phyloP scores from a whole-genome alignment of 2,329 filamentous ascomycete genomes.

The Dryadomyces sulphureus region DNA sequence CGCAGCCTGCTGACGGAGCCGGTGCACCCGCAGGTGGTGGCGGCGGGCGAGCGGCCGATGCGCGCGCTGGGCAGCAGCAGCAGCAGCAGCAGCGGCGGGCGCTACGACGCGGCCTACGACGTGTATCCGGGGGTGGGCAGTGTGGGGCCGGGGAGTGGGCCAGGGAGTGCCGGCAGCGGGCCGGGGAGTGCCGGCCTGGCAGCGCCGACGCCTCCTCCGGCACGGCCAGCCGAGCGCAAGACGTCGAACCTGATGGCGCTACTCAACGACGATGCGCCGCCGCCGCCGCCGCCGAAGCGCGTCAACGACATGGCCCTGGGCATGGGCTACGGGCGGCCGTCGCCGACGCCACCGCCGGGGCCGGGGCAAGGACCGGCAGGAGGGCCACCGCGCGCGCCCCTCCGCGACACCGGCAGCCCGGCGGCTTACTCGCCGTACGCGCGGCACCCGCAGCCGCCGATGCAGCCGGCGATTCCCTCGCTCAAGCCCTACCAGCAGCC shows the following conservation, averaged over 20 bases:
- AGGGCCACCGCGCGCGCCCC: constrained; percentile 27
- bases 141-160: no score
- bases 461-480: constrained; percentile 34
- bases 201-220: no score
- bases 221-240: constrained; percentile 36
- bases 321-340: constrained; percentile 1
- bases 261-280: constrained; percentile 44
- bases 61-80: constrained; percentile 15
- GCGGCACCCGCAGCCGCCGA: constrained; percentile 18
- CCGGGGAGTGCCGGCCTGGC: no score
- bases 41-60: constrained; percentile 19
- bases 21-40: constrained; percentile 9
- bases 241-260: constrained; percentile 49
- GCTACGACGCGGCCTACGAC: neutral
- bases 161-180: no score
- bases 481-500: constrained; percentile 30
- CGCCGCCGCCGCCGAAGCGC: constrained; percentile 30
- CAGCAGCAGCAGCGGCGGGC: constrained; percentile 2
- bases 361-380: constrained; percentile 31
- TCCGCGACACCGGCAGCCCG: constrained; percentile 24
- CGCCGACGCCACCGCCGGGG: constrained; percentile 2
- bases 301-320: constrained; percentile 26
- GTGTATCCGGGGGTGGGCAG: no score
- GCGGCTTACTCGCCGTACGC: constrained; percentile 31
- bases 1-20: constrained; percentile 9